Evolutionary conservation across 306 rosid genomes (phyloP), one percentile per base, ranked within the genome.

Genomic region (Styphnolobium japonicum): DNA sequence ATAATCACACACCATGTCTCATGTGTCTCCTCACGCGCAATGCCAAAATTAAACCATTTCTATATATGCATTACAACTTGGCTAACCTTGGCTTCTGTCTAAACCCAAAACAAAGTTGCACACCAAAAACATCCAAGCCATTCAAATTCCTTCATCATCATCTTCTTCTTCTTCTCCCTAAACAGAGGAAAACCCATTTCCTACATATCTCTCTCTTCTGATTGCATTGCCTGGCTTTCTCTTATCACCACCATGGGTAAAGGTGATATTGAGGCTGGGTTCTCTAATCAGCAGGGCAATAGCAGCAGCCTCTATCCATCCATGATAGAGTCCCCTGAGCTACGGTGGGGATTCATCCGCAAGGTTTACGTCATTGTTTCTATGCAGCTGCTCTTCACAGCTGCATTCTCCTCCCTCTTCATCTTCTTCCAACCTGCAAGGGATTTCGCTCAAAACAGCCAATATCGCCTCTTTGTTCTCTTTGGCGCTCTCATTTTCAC

Each of bases 321-420:
- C 0, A 80, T 87, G 90, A 71, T 81, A 5, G 90, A 87, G n/a
- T 80, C 77, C 10, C 86, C 90, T 1, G 77, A 85, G 48, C 85
- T 83, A n/a, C 86, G 82, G 0, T 89, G 93, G 93, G 88, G 83
- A 31, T 89, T 89, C 73, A 83, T 89, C 53, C 85, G 93, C 0
- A 87, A 87, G 70, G 91, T 89, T 55, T 89, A 89, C 6, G 0
- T 10, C 16, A 85, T 89, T 48, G 63, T 89, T 34, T 39, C 86
- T 1, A 1, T 78, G 31, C 91, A 89, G 31, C 49, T 87, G 12
- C 82, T 85, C 7, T 34, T 84, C 68, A 85, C 93, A 0, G 73
- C 83, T 5, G 78, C 42, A 0, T 36, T 81, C 0, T 71, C 91
- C 7, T 40, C 76, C 19, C 0, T 80, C 7, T 85, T 83, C 73